These are phyloP conservation scores for Pythium folliculosum DNA, from an alignment of 352 stramenopile species.

Conservation along the genomic window DNA sequence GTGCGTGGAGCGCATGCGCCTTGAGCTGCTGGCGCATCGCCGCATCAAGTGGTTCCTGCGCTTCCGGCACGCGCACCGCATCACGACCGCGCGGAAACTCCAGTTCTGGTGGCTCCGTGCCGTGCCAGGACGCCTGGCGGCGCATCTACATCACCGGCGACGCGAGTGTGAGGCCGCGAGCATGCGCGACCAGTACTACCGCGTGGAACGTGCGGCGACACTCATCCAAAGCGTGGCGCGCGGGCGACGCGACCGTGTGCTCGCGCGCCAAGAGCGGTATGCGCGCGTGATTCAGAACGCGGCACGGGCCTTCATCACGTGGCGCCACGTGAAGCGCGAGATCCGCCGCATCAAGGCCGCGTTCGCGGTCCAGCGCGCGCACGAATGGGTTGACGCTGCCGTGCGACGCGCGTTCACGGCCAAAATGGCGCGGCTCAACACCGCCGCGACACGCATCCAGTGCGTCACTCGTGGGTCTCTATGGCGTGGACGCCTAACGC, in stretches of 20 bases:
- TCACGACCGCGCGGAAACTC: slow-evolving; percentile 40
- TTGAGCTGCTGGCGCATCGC: slow-evolving; percentile 51
- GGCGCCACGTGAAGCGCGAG: slow-evolving; percentile 42
- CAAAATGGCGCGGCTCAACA: slow-evolving; percentile 40
- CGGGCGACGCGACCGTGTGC: slow-evolving; percentile 40
- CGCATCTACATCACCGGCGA: slow-evolving; percentile 44
- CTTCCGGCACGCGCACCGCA: slow-evolving; percentile 44
- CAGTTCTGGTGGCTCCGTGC: slow-evolving; percentile 79
- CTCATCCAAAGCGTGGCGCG: slow-evolving; percentile 56
- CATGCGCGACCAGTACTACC: slow-evolving; percentile 26
- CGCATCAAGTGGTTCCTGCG: slow-evolving; percentile 85
- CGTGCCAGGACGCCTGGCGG: slow-evolving; percentile 42
- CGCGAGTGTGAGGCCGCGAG: slow-evolving; percentile 11
- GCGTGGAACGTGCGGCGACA: slow-evolving; percentile 39
- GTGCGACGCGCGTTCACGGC: slow-evolving; percentile 28
- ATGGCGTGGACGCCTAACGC: slow-evolving; percentile 38
- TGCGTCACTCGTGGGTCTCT: slow-evolving; percentile 45
- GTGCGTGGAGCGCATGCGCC: slow-evolving; percentile 34
- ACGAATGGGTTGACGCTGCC: slow-evolving; percentile 34
- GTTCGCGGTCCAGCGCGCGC: slow-evolving; percentile 25
- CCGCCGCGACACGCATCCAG: slow-evolving; percentile 60
- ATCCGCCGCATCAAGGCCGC: slow-evolving; percentile 36
- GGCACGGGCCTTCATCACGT: slow-evolving; percentile 41
- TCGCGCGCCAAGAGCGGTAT: slow-evolving; percentile 42
- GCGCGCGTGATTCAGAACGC: slow-evolving; percentile 49